Evolutionary conservation across 2,329 filamentous ascomycete species (phyloP).

Genomic region (Botrytis byssoidea): DNA sequence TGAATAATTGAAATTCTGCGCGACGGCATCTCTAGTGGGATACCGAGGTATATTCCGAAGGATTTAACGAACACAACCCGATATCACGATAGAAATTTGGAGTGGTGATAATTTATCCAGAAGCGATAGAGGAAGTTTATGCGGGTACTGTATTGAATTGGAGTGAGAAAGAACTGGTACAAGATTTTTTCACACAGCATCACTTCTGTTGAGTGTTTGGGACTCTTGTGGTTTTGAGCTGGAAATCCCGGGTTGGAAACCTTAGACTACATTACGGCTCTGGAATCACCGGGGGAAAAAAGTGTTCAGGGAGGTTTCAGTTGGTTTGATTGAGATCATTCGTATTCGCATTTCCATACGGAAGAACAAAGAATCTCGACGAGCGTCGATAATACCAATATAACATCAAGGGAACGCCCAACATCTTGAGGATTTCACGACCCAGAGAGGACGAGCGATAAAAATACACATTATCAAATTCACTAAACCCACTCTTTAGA

Average conservation of each 20-base stretch:
- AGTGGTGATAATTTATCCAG: not conserved
- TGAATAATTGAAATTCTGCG: not conserved
- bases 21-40: not conserved
- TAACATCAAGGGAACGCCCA: not conserved
- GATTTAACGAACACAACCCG: not conserved
- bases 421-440: slow-evolving; percentile 37
- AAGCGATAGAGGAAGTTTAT: not conserved
- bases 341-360: not conserved
- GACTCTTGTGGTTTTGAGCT: not conserved
- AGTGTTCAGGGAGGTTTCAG: not conserved
- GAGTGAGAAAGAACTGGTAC: not conserved
- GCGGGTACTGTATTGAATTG: not conserved
- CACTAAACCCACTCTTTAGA: not conserved
- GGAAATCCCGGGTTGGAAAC: not conserved
- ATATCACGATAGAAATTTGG: not conserved
- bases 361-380: not conserved
- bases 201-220: not conserved
- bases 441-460: slow-evolving; percentile 46
- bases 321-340: not conserved
- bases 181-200: not conserved
- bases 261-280: not conserved
- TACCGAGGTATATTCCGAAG: not conserved
- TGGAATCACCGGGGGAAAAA: not conserved
- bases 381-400: not conserved
- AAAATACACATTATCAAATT: not conserved